phyloP scores from a whole-genome alignment of 805 yeast genomes.

The Martiniozyma abietophila region DNA sequence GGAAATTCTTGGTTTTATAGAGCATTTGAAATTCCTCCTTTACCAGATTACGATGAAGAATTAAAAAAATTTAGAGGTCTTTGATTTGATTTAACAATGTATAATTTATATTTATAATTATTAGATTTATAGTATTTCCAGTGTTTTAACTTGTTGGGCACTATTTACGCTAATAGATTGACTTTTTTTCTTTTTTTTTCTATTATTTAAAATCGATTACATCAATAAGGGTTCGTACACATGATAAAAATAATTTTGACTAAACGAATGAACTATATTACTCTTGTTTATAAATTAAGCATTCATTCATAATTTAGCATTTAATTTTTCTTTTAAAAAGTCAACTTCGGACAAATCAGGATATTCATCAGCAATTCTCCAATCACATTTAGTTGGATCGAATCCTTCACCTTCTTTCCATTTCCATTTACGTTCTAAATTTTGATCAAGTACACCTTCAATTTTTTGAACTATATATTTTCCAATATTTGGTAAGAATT shows the following conservation, averaged over 20 bases:
- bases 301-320: too few species aligned
- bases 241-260: too few species aligned
- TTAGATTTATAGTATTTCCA: too few species aligned
- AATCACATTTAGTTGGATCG: constrained; percentile 14
- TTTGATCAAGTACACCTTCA: constrained; percentile 21
- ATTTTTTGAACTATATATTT: constrained; percentile 28
- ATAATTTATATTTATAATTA: too few species aligned
- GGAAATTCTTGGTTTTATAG: constrained; percentile 21
- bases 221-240: too few species aligned
- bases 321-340: constrained; percentile 6
- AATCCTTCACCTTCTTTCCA: constrained; percentile 18
- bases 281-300: too few species aligned
- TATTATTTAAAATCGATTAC: too few species aligned
- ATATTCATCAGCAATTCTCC: constrained; percentile 14
- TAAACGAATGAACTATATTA: too few species aligned
- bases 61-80: constrained; percentile 14
- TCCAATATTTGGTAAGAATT: constrained; percentile 37
- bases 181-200: too few species aligned
- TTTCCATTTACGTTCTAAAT: constrained; percentile 22
- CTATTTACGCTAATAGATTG: too few species aligned
- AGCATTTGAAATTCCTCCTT: constrained; percentile 17
- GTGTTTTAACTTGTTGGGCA: too few species aligned
- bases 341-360: constrained; percentile 10
- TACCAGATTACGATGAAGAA: constrained; percentile 14
- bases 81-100: too few species aligned